phyloP scores from a whole-genome alignment of 352 stramenopile species.

The Pythium utonaiense region DNA sequence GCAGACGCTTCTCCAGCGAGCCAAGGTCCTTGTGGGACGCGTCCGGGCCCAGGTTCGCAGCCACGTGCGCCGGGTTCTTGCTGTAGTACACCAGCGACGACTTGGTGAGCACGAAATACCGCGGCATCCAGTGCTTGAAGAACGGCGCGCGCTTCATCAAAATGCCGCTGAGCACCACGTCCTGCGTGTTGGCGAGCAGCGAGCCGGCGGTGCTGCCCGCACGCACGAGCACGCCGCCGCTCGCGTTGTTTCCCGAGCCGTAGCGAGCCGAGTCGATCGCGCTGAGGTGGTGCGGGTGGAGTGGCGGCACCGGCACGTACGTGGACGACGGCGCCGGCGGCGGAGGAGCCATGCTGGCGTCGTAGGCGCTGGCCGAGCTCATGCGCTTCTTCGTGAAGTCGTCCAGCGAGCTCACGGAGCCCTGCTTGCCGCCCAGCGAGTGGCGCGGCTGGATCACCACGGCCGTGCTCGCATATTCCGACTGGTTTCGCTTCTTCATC shows the following conservation, averaged over 20 bases:
- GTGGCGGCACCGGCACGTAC: conserved; percentile 15
- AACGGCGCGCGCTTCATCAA: conserved; percentile 71
- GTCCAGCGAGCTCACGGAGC: conserved; percentile 2
- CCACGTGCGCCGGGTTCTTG: conserved; percentile 44
- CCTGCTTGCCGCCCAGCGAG: conserved; percentile 24
- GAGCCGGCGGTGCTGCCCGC: conserved; percentile 8
- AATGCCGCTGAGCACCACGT: conserved; percentile 56
- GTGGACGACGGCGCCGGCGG: neutral
- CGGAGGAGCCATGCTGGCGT: neutral
- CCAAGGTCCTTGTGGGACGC: conserved; percentile 38
- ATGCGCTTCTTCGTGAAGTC: conserved; percentile 19
- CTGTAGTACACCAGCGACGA: conserved; percentile 63
- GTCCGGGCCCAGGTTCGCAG: conserved; percentile 19
- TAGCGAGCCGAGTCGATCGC: conserved; percentile 11
- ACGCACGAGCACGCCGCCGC: conserved; percentile 17
- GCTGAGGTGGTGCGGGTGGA: conserved; percentile 24
- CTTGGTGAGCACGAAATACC: conserved; percentile 66
- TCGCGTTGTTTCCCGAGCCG: neutral
- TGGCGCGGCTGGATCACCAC: conserved; percentile 27
- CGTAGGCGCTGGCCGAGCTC: conserved; percentile 14
- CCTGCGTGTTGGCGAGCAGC: conserved; percentile 25
- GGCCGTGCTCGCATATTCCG: conserved; percentile 19
- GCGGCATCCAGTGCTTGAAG: conserved; percentile 70
- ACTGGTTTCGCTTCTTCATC: conserved; percentile 24
- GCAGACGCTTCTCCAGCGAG: conserved; percentile 47